Percentiles rank a stretch among this genome's conserved stretches.
Conservation (phyloP, 768 basidiomycete genomes). For the Lactarius vividus region DNA sequence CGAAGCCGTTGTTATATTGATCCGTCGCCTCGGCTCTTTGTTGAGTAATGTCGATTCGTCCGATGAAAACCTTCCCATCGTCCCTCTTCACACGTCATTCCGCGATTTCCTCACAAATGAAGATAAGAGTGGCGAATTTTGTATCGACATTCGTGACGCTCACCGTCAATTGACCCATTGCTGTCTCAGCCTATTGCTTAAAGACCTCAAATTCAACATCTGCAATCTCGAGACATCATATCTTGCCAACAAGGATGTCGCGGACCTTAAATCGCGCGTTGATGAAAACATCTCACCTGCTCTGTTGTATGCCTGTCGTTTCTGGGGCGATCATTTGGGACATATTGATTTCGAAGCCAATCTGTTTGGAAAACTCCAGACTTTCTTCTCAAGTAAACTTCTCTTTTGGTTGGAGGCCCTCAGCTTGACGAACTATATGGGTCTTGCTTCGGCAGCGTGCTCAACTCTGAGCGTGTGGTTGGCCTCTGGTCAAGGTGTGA, state of each 20-base stretch:
- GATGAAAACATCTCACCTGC: neutral
- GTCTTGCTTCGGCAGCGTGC: neutral
- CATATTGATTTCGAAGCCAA: neutral
- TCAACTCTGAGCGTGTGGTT: neutral
- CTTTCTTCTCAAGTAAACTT: neutral
- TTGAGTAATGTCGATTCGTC: neutral
- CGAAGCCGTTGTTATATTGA: neutral
- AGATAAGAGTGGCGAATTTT: neutral
- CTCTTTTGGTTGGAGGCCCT: neutral
- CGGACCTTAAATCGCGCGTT: neutral
- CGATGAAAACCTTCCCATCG: neutral
- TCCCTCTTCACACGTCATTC: neutral
- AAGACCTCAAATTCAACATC: constrained; percentile 2
- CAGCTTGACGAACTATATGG: neutral
- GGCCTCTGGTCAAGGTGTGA: neutral
- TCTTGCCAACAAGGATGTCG: neutral
- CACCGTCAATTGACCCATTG: neutral
- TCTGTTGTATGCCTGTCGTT: constrained; percentile 6
- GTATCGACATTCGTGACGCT: neutral
- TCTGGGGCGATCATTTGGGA: constrained; percentile 4
- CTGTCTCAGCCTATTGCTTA: neutral
- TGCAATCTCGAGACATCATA: constrained; percentile 5
- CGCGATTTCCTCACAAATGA: constrained; percentile 4
- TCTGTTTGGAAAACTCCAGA: neutral
- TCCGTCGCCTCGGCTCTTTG: neutral